phyloP scores from a whole-genome alignment of 164 flowering plant genomes.

The Saururus chinensis region DNA sequence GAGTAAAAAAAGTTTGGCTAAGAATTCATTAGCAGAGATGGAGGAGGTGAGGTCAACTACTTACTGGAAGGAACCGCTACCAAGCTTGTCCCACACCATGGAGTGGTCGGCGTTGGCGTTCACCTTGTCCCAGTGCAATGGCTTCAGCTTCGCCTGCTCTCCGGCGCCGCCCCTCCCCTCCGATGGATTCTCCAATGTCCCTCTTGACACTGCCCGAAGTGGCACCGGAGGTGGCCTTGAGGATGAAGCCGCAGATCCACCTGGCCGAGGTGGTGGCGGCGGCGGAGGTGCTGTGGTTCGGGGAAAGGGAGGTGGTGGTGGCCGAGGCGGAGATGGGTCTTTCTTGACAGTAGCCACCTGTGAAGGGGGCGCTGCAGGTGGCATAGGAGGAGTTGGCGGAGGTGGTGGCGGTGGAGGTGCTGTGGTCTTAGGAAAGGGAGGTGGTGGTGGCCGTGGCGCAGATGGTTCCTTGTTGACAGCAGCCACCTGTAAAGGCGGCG shows the following conservation, averaged over 20 bases:
- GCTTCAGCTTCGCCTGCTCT: constrained; percentile 57
- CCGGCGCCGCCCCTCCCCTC: not conserved
- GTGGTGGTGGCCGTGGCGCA: constrained; percentile 2
- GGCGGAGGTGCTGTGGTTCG: constrained; percentile 24
- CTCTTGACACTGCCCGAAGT: constrained; percentile 10
- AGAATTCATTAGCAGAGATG: no score
- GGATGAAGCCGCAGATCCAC: constrained; percentile 6
- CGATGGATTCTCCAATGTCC: not conserved
- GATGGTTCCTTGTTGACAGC: not conserved
- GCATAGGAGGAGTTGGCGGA: constrained; percentile 8
- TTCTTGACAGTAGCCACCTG: not conserved
- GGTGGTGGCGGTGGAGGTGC: constrained; percentile 22
- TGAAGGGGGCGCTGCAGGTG: constrained; percentile 12
- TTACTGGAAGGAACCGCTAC: constrained; percentile 79
- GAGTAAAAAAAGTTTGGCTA: no score
- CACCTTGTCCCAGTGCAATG: constrained; percentile 90
- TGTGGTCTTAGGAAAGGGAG: constrained; percentile 11
- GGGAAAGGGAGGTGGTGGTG: constrained; percentile 14
- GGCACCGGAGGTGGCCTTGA: constrained; percentile 29
- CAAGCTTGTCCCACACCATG: constrained; percentile 82
- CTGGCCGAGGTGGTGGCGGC: constrained; percentile 31
- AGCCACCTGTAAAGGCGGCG: constrained; percentile 6
- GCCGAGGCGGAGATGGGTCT: constrained; percentile 11
- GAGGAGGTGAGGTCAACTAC: not conserved
- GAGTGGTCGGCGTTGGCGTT: constrained; percentile 55